Conservation (phyloP, 306 rosid genomes). For the Oemleria cerasiformis region DNA sequence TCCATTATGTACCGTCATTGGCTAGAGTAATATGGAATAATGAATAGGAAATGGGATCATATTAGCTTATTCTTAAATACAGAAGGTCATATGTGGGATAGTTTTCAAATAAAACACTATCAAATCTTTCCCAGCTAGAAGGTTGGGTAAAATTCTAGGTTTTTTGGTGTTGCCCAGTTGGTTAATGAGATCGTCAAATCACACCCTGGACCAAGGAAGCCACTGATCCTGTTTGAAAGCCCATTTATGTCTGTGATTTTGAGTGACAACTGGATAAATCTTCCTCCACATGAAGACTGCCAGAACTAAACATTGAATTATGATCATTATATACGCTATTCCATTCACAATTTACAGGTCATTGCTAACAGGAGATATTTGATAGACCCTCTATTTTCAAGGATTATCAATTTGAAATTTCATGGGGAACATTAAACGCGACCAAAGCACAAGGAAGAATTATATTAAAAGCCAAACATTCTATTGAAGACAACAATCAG, state of each 20-base stretch:
- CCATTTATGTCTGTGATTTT: too few species aligned
- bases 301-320: neutral
- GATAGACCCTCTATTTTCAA: neutral
- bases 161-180: neutral
- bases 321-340: too few species aligned
- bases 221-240: too few species aligned
- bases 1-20: neutral
- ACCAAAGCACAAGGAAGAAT: neutral
- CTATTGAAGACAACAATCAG: neutral
- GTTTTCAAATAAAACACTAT: neutral
- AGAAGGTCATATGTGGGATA: neutral
- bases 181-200: neutral
- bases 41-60: neutral
- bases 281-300: neutral
- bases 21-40: neutral
- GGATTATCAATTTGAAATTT: neutral
- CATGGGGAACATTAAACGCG: neutral
- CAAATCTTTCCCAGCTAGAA: neutral
- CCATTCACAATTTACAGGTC: slow-evolving; percentile 2
- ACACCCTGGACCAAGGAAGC: neutral
- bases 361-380: neutral
- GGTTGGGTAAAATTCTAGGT: neutral
- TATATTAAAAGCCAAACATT: neutral
- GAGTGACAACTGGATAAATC: too few species aligned
- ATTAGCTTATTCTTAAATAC: neutral